These are phyloP conservation scores for Komagataella pastoris DNA, from an alignment of 805 yeast species.

Conservation along the genomic window DNA sequence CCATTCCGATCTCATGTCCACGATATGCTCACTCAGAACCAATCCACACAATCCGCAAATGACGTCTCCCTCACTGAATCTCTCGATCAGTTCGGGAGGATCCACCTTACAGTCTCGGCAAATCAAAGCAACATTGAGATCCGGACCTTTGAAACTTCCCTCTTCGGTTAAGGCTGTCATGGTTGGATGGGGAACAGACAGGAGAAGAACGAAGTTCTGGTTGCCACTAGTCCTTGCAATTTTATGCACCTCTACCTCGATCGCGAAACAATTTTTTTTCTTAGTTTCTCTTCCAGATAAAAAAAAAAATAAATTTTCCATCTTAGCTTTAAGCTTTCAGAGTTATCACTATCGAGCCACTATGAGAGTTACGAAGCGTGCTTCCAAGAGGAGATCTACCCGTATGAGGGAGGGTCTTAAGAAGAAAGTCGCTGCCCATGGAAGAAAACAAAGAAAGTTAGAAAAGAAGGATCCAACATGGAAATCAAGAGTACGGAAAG, in stretches of 20 bases:
- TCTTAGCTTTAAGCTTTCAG: not conserved
- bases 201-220: not conserved
- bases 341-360: not conserved
- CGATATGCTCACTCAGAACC: conserved; percentile 82
- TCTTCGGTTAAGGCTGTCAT: conserved; percentile 12
- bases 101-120: conserved; percentile 95
- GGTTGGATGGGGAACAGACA: conserved; percentile 2
- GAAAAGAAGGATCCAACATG: conserved; percentile 90
- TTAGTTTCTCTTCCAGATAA: not conserved
- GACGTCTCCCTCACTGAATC: conserved; percentile 95
- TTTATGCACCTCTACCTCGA: not conserved
- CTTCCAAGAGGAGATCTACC: conserved; percentile 82
- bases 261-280: not conserved
- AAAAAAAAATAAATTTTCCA: not conserved
- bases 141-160: conserved; percentile 42
- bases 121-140: conserved; percentile 76
- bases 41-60: conserved; percentile 97
- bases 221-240: not conserved
- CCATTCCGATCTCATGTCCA: conserved; percentile 96
- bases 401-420: conserved; percentile 93
- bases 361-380: conserved; percentile 28
- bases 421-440: conserved; percentile 89
- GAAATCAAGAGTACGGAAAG: conserved; percentile 75
- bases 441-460: conserved; percentile 68
- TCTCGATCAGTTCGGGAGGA: conserved; percentile 90